phyloP scores from a whole-genome alignment of 75 land plant genomes.

The Ceratopteris richardii region DNA sequence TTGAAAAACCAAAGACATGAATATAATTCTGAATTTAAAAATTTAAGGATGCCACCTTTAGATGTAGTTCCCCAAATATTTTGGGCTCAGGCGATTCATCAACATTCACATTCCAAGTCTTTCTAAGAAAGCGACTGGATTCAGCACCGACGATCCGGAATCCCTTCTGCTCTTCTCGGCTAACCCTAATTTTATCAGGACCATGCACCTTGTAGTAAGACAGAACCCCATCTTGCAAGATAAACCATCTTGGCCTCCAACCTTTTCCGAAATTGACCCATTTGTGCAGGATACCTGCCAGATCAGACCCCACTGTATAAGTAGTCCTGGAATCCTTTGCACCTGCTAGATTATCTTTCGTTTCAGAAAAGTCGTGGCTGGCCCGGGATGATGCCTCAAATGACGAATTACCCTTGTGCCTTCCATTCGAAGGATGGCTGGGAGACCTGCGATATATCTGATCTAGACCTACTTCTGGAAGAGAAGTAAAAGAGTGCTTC shows the following conservation, averaged over 20 bases:
- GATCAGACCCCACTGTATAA: constrained; percentile 22
- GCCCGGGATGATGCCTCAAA: constrained; percentile 19
- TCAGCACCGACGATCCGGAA: constrained; percentile 76
- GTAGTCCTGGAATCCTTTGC: constrained; percentile 5
- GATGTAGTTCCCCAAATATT: constrained; percentile 61
- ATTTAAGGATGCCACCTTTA: constrained; percentile 54
- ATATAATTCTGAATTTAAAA: no score
- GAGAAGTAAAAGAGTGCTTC: neutral
- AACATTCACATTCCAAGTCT: constrained; percentile 12
- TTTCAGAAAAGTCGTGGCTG: constrained; percentile 13
- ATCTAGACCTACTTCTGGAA: neutral
- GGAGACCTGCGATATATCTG: constrained; percentile 4
- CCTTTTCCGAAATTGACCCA: constrained; percentile 96
- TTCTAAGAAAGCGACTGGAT: constrained; percentile 39
- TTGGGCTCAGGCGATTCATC: constrained; percentile 16
- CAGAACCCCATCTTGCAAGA: constrained; percentile 75
- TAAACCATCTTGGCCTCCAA: constrained; percentile 91
- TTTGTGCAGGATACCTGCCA: constrained; percentile 70
- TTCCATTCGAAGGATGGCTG: neutral
- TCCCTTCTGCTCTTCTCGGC: constrained; percentile 50
- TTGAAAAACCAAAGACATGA: no score
- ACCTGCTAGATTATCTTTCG: constrained; percentile 10
- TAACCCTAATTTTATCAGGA: constrained; percentile 55
- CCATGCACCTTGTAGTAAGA: constrained; percentile 87
- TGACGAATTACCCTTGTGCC: constrained; percentile 4